Percentiles rank a stretch among this genome's conserved stretches.
Conservation (phyloP, 116 monocot species). For the Phalaenopsis hybrid region DNA sequence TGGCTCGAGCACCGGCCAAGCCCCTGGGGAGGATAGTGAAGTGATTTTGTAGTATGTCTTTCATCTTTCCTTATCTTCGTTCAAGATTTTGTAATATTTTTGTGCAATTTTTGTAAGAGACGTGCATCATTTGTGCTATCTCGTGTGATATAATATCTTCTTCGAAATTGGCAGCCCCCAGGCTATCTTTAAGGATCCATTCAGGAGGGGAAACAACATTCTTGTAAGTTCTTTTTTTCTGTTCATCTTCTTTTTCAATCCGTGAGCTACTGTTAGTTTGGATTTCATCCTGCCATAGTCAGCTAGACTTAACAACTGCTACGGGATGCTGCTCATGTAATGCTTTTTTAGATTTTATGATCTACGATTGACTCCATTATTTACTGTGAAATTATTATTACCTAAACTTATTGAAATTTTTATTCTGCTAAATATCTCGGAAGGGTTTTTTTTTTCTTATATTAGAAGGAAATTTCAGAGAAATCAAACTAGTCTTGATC, state of each 20-base stretch:
- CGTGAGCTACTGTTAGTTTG: neutral
- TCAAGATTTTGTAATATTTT: neutral
- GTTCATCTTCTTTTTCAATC: neutral
- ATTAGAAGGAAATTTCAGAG: too few species aligned
- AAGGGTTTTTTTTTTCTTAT: neutral
- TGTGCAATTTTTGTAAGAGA: neutral
- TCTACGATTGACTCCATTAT: neutral
- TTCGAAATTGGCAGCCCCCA: conserved; percentile 24
- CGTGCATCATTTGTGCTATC: neutral
- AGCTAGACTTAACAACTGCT: neutral
- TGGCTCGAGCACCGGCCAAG: conserved; percentile 48
- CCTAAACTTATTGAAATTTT: neutral
- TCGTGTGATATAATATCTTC: neutral
- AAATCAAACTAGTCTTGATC: neutral
- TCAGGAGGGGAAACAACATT: conserved; percentile 50
- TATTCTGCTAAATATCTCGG: neutral
- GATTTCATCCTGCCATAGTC: neutral
- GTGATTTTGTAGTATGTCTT: conserved; percentile 45
- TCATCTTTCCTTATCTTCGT: neutral
- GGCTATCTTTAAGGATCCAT: conserved; percentile 54
- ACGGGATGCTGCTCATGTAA: neutral
- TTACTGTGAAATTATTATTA: neutral
- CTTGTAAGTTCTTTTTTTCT: conserved; percentile 30
- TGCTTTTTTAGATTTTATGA: neutral
- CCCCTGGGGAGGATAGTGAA: conserved; percentile 50